phyloP scores from a whole-genome alignment of 495 filamentous ascomycete species.

The Trichocladium uniseriatum region DNA sequence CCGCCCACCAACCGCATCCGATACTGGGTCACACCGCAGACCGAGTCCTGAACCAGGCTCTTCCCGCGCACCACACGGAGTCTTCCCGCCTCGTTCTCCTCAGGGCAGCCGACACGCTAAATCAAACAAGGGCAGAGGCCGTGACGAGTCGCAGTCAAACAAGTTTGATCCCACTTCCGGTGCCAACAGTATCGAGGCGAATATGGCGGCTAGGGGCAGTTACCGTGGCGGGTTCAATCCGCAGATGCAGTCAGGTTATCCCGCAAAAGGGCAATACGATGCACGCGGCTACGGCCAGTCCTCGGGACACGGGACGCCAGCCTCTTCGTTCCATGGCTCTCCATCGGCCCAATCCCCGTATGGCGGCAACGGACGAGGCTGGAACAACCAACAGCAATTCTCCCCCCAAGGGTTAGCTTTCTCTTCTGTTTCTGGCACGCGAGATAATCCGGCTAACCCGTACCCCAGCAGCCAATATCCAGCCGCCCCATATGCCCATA shows the following conservation, averaged over 20 bases:
- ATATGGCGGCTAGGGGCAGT: slow-evolving; percentile 33
- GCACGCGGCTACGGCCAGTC: slow-evolving; percentile 46
- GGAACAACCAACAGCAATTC: slow-evolving; percentile 46
- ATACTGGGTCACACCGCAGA: slow-evolving; percentile 28
- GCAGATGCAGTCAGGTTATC: slow-evolving; percentile 24
- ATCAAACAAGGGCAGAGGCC: slow-evolving; percentile 25
- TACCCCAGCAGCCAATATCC: slow-evolving; percentile 46
- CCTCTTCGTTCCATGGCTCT: slow-evolving; percentile 55
- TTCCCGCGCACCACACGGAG: slow-evolving; percentile 25
- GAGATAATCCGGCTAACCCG: slow-evolving; percentile 13
- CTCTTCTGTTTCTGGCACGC: background rate
- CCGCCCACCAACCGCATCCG: slow-evolving; percentile 27
- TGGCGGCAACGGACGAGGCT: slow-evolving; percentile 49
- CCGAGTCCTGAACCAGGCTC: slow-evolving; percentile 21
- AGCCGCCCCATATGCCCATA: slow-evolving; percentile 44
- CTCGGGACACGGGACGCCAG: slow-evolving; percentile 49
- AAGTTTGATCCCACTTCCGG: slow-evolving; percentile 32
- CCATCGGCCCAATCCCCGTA: slow-evolving; percentile 61
- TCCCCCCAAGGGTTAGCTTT: slow-evolving; percentile 51
- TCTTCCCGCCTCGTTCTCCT: slow-evolving; percentile 26
- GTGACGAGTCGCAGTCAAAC: slow-evolving; percentile 24
- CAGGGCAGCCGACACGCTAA: slow-evolving; percentile 30
- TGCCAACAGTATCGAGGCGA: slow-evolving; percentile 41
- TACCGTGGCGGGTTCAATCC: slow-evolving; percentile 32
- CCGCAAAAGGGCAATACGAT: slow-evolving; percentile 24